Base-by-base conservation (phyloP, 2,329 filamentous ascomycete species). In the Torrubiella hemipterigena region DNA sequence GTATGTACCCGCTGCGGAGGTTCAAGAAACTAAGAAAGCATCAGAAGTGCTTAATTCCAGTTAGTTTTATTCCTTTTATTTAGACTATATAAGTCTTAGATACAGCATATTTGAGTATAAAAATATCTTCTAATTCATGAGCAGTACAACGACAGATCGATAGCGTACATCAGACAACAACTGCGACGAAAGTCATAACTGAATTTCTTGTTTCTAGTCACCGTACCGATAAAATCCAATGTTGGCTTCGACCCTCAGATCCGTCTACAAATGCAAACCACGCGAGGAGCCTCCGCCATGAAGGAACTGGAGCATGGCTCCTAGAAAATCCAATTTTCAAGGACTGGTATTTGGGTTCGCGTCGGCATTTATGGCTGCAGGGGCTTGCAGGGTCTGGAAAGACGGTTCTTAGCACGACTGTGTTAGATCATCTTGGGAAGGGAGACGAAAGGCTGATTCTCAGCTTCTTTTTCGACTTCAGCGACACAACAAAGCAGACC, bases 341-440 rank as follows among this genome's bases (percentile, higher is more conserved):
- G 16, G 30, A 36, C 5, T 36, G 17, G 34, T 15, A 36, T 12
- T 4, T 7, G 9, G 34, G 34, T 4, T 19, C 8, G 4, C 30
- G 22, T 13, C 26, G 6, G n/a, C 15, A 32, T 15, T 25, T 36
- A 14, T 36, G 30, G 34, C 17, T 36, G 3, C 17, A 32, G 2
- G 27, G 30, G 6, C 7, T 29, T 4, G 8, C 27, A 7, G 34
- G 30, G 13, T 36, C 19, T 17, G 27, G 30, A 9, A 36, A 36
- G 16, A 32, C 30, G 3, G 13, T 36, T 12, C 26, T 32, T 14
- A 36, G 30, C 19, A 12, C 21, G 5, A 36, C 30, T 4, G 27
- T 36, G 10, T 16, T 36, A 2, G 20, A 32, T 15, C 10, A 36
- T 17, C 34, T 36, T 3, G 5, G 5, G 20, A 13, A 29, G 13